Conservation (phyloP, 1,139 yeast genomes). For the Debaryomyces sp. region DNA sequence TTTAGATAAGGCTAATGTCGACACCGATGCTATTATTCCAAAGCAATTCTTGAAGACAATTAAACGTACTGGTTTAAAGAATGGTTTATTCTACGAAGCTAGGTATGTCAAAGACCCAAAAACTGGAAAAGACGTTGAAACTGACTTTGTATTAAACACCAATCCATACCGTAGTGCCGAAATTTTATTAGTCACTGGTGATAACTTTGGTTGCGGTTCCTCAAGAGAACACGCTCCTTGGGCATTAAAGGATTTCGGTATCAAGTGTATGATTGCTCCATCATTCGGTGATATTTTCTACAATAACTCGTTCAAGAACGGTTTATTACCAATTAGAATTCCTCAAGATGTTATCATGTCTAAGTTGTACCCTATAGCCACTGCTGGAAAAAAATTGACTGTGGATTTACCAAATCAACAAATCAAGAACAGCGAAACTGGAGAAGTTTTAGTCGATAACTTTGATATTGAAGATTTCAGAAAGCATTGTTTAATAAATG, state of each 20-base stretch:
- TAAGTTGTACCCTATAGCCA: conserved; percentile 79
- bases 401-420: conserved; percentile 87
- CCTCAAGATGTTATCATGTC: conserved; percentile 71
- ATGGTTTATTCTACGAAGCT: conserved; percentile 88
- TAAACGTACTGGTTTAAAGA: conserved; percentile 89
- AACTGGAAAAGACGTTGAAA: conserved; percentile 74
- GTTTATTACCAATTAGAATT: conserved; percentile 85
- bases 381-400: conserved; percentile 68
- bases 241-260: conserved; percentile 98
- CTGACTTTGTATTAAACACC: conserved; percentile 86
- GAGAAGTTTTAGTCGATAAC: conserved; percentile 73
- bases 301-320: conserved; percentile 95
- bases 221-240: conserved; percentile 99
- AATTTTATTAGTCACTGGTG: conserved; percentile 90
- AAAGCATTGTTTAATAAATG: conserved; percentile 91
- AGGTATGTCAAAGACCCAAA: conserved; percentile 68
- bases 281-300: conserved; percentile 97
- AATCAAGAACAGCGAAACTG: conserved; percentile 66
- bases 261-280: conserved; percentile 93
- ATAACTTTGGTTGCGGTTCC: conserved; percentile 98
- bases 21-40: conserved; percentile 98
- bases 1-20: conserved; percentile 90
- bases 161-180: conserved; percentile 80
- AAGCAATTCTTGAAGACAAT: conserved; percentile 97
- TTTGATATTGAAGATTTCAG: conserved; percentile 90